A percentile compares a stretch with the other conserved stretches of the same genome.
These are phyloP conservation scores for Pseudozyma tsukubaensis DNA, from an alignment of 1,284 basidiomycete species.

Conservation along the genomic window DNA sequence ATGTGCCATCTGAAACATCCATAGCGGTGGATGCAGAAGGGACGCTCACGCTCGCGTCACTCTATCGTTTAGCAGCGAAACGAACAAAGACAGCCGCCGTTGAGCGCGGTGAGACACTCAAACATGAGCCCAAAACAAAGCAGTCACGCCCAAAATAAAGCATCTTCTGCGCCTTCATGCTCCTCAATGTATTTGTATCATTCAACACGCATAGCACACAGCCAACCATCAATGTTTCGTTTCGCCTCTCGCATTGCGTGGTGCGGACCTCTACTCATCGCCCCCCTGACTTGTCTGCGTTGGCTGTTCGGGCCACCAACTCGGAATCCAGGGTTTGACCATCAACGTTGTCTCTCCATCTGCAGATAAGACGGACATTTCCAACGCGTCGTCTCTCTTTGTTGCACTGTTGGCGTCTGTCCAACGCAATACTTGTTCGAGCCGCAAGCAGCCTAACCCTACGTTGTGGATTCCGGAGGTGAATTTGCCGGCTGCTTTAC, in stretches of 20 bases:
- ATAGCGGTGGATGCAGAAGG: not conserved
- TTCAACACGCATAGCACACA: not conserved
- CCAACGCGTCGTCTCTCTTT: constrained; percentile 20
- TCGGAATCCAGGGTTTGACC: constrained; percentile 52
- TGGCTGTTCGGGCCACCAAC: constrained; percentile 51
- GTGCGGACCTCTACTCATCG: not conserved
- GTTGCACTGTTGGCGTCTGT: constrained; percentile 3
- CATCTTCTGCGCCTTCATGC: no score
- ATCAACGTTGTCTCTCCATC: constrained; percentile 37
- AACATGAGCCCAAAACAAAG: not conserved
- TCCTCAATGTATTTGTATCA: not conserved
- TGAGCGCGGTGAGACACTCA: constrained; percentile 25
- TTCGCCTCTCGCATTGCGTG: not conserved
- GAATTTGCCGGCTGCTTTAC: constrained; percentile 62
- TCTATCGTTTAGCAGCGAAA: constrained; percentile 31
- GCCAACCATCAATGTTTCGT: not conserved
- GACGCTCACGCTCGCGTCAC: constrained; percentile 9
- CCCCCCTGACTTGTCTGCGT: constrained; percentile 1
- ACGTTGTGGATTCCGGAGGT: constrained; percentile 56
- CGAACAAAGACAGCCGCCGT: constrained; percentile 34
- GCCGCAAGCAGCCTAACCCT: constrained; percentile 55
- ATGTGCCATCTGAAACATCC: not conserved
- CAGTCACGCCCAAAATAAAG: not conserved
- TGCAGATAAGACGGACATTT: constrained; percentile 21
- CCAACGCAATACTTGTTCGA: constrained; percentile 60